These are phyloP conservation scores for Boletus rubescentipes DNA, from an alignment of 768 basidiomycete species.

Conservation along the genomic window DNA sequence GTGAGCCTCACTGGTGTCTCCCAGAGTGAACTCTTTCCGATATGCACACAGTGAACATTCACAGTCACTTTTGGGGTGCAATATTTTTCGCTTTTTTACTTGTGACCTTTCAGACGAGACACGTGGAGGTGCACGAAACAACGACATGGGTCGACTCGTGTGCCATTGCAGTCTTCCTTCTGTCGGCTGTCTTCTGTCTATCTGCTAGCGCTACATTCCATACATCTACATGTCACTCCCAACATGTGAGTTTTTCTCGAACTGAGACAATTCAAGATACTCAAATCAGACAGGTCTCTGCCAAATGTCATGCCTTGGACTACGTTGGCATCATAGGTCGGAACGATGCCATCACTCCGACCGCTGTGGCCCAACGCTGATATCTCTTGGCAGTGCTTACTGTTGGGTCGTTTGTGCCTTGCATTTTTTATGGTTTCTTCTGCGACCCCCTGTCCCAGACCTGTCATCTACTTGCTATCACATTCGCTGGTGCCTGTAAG, in stretches of 20 bases:
- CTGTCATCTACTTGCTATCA: conserved; percentile 55
- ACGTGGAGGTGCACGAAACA: conserved; percentile 50
- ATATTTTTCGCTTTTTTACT: conserved; percentile 58
- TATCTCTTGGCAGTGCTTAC: conserved; percentile 46
- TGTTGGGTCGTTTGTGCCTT: conserved; percentile 78
- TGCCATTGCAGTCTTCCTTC: conserved; percentile 63
- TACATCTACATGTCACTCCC: conserved; percentile 69
- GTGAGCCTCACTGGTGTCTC: conserved; percentile 34
- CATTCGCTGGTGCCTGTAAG: conserved; percentile 59
- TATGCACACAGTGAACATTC: conserved; percentile 69
- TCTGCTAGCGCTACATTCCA: conserved; percentile 73
- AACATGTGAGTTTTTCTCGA: conserved; percentile 44
- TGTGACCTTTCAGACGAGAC: conserved; percentile 48
- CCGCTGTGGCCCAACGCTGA: conserved; percentile 6
- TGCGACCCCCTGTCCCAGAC: conserved; percentile 54
- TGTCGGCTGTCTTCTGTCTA: conserved; percentile 73
- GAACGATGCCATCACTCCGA: conserved; percentile 13
- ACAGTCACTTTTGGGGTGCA: conserved; percentile 75
- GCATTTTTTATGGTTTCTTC: conserved; percentile 76
- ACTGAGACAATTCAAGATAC: not conserved
- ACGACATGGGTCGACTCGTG: conserved; percentile 61
- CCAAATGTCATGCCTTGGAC: conserved; percentile 64
- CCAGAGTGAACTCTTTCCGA: conserved; percentile 7
- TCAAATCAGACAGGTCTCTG: conserved; percentile 48
- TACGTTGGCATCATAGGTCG: conserved; percentile 77